A percentile compares a stretch with the other conserved stretches of the same genome.
phyloP scores from a whole-genome alignment of 805 yeast genomes.

The Saccharomyces kudriavzevii region DNA sequence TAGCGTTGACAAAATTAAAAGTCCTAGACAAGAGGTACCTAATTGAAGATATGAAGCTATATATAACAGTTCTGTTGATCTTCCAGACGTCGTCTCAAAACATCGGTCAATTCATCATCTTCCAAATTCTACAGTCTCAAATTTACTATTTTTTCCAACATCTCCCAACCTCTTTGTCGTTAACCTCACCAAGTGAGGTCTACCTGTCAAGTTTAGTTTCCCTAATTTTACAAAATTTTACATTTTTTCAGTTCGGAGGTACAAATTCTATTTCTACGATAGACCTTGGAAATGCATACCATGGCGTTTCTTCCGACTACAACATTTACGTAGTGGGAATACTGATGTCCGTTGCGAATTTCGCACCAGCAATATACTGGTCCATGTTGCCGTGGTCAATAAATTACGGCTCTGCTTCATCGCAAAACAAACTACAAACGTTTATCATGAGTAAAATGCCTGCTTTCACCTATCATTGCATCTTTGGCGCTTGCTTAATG shows the following conservation, averaged over 20 bases:
- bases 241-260: conserved; percentile 82
- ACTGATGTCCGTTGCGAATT: conserved; percentile 75
- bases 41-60: conserved; percentile 10
- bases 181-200: background rate
- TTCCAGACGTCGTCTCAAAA: conserved; percentile 43
- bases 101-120: conserved; percentile 41
- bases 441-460: conserved; percentile 17
- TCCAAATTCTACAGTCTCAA: conserved; percentile 20
- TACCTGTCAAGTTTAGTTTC: conserved; percentile 12
- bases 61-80: conserved; percentile 36
- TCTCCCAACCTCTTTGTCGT: background rate
- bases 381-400: conserved; percentile 32
- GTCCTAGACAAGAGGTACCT: conserved; percentile 3
- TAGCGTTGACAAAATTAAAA: conserved; percentile 13
- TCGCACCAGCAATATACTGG: conserved; percentile 83
- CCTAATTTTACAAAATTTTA: conserved; percentile 58
- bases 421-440: conserved; percentile 8
- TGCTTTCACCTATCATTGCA: conserved; percentile 46
- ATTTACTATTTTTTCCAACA: background rate
- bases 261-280: conserved; percentile 89
- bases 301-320: conserved; percentile 64
- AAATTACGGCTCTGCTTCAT: conserved; percentile 12
- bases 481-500: conserved; percentile 51
- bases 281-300: conserved; percentile 85
- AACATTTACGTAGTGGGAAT: conserved; percentile 64